Conservation (phyloP, 148 eudicot genomes). For the Chenopodium suecicum region DNA sequence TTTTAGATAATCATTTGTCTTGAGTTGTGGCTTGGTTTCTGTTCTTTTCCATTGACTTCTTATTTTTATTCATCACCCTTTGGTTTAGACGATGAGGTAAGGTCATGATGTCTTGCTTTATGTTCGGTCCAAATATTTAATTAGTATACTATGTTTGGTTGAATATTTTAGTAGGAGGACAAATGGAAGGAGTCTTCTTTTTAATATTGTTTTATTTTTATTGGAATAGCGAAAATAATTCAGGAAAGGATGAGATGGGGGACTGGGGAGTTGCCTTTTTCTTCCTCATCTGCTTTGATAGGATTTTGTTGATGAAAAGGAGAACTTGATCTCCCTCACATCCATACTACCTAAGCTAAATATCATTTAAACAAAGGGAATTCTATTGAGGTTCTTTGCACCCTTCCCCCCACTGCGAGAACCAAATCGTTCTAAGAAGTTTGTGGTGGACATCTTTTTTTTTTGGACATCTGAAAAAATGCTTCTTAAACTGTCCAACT, state of each 20-base stretch:
- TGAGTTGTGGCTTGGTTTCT: neutral
- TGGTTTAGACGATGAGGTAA: neutral
- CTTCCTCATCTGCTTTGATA: neutral
- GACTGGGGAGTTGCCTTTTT: neutral
- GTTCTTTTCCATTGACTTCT: neutral
- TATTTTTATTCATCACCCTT: too few species aligned
- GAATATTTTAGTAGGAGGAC: neutral
- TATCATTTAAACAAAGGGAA: too few species aligned
- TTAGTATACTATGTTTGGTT: neutral
- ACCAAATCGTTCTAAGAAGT: too few species aligned
- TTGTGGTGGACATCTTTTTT: too few species aligned
- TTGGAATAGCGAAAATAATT: too few species aligned
- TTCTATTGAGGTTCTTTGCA: too few species aligned
- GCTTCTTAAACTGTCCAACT: neutral
- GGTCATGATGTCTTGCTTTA: neutral
- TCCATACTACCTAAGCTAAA: too few species aligned
- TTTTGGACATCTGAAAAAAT: neutral
- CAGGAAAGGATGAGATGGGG: neutral
- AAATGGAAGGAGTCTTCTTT: neutral
- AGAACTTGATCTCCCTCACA: too few species aligned
- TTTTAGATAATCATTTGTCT: neutral
- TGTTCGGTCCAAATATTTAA: neutral
- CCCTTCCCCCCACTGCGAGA: too few species aligned
- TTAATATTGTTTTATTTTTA: too few species aligned
- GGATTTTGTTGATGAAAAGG: too few species aligned